Evolutionary conservation across 140 eudicot species (phyloP).

Genomic region (Bidens hawaiensis): DNA sequence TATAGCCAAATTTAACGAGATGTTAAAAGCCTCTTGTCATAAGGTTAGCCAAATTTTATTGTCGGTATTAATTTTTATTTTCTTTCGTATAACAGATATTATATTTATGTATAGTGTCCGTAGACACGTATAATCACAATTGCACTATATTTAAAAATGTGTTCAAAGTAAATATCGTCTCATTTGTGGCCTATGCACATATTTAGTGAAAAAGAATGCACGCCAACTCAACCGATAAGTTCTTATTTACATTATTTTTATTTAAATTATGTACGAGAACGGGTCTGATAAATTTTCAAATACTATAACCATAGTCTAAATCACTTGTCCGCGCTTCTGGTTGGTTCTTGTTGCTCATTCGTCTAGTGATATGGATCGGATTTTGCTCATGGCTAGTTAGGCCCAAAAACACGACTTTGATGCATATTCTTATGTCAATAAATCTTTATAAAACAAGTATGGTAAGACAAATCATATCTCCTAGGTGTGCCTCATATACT

Average conservation of each 20-base stretch:
- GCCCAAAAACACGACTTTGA: too few relatives aligned
- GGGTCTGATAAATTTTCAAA: neutral
- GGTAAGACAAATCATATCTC: too few relatives aligned
- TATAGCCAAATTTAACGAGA: too few relatives aligned
- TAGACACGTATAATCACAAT: neutral
- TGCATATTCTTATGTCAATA: too few relatives aligned
- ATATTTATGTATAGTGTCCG: too few relatives aligned
- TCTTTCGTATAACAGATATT: neutral
- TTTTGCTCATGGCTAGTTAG: neutral
- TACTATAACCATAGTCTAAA: neutral
- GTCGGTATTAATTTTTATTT: too few relatives aligned
- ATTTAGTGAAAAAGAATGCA: neutral
- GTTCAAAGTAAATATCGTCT: too few relatives aligned
- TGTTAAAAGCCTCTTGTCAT: too few relatives aligned
- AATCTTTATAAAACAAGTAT: too few relatives aligned
- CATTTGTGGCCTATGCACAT: neutral
- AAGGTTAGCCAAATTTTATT: too few relatives aligned
- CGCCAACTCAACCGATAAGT: neutral
- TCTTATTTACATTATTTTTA: neutral
- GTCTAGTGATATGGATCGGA: neutral
- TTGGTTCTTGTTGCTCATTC: neutral
- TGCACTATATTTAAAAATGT: neutral
- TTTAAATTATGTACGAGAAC: neutral
- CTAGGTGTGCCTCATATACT: too few relatives aligned
- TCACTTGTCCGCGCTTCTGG: neutral